A percentile compares a stretch with the other conserved stretches of the same genome.
These are phyloP conservation scores for Luffa aegyptiaca DNA, from an alignment of 306 rosid genomes.

Conservation along the genomic window DNA sequence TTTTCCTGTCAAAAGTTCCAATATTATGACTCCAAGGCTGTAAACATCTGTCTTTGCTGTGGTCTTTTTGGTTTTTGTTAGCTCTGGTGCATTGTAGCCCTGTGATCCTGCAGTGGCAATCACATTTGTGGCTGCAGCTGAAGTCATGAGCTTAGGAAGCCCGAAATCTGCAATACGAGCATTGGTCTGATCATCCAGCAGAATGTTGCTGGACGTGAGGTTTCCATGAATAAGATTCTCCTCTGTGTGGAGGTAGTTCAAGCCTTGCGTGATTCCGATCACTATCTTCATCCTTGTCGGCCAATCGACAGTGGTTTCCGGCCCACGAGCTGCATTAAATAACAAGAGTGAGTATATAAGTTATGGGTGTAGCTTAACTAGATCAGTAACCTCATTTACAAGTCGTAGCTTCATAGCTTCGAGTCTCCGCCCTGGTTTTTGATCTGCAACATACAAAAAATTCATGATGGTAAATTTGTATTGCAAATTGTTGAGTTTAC, in stretches of 20 bases:
- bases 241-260: slow-evolving; percentile 56
- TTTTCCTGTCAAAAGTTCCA: slow-evolving; percentile 89
- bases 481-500: neutral
- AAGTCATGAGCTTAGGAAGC: slow-evolving; percentile 69
- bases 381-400: neutral
- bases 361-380: neutral
- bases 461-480: neutral
- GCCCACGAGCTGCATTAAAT: slow-evolving; percentile 47
- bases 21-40: slow-evolving; percentile 87
- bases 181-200: slow-evolving; percentile 49
- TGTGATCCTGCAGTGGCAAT: slow-evolving; percentile 79
- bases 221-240: slow-evolving; percentile 77
- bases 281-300: slow-evolving; percentile 78
- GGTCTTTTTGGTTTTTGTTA: slow-evolving; percentile 73
- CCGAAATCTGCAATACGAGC: slow-evolving; percentile 74
- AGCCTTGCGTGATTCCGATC: slow-evolving; percentile 58
- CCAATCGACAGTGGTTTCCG: slow-evolving; percentile 65
- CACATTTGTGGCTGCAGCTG: slow-evolving; percentile 73
- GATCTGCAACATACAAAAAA: neutral
- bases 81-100: slow-evolving; percentile 89
- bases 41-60: slow-evolving; percentile 74
- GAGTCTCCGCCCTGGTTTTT: neutral
- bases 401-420: neutral
- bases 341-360: neutral
- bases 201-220: slow-evolving; percentile 66